Base-by-base conservation (phyloP, 169 alveolate species). In the Plasmodium berghei region DNA sequence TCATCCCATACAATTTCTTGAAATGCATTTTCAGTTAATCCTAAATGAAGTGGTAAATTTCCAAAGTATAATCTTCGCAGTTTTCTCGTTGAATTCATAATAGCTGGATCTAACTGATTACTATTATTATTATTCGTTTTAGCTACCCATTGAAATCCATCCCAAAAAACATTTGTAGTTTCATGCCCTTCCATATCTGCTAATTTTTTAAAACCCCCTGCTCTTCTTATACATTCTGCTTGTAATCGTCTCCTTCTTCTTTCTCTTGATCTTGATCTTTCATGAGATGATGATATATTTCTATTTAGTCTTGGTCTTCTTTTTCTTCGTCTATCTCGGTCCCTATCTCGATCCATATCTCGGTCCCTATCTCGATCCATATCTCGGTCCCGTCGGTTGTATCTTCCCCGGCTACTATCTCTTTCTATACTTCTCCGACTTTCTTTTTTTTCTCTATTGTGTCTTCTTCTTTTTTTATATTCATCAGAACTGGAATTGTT, bases 101-200 rank as follows among this genome's bases (percentile, higher is more conserved):
- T 73, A 28, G 98, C 97, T 14, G 98, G 96, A 73, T 96, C 98
- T 75, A 93, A 89, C 16, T 92, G 94, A 67, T 73, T 56, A 48
- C 77, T 28, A 52, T 91, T 88, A 6, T 88, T 90, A 88, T 58
- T 97, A 83, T 87, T 96, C 1, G 97, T 95, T 87, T 96, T 96
- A 9, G 98, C 98, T 34, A 96, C 98, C 98, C 98, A 96, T 91
- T 96, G 98, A 80, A 96, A 96, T 1, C 98, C 98, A 74, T 96
- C 98, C 97, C 98, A 96, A 87, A 96, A 96, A 14, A 96, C 97
- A 20, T 96, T 93, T 16, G 96, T 96, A 4, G 98, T 95, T 70
- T 96, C 97, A 52, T 96, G 96, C 0, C 98, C 98, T 54, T 96
- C 98, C 55, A 95, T 94, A 63, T 96, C 97, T 12, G 98, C 98